These are phyloP conservation scores for Sanghuangporus baumii DNA, from an alignment of 1,284 basidiomycete genomes.

Conservation along the genomic window DNA sequence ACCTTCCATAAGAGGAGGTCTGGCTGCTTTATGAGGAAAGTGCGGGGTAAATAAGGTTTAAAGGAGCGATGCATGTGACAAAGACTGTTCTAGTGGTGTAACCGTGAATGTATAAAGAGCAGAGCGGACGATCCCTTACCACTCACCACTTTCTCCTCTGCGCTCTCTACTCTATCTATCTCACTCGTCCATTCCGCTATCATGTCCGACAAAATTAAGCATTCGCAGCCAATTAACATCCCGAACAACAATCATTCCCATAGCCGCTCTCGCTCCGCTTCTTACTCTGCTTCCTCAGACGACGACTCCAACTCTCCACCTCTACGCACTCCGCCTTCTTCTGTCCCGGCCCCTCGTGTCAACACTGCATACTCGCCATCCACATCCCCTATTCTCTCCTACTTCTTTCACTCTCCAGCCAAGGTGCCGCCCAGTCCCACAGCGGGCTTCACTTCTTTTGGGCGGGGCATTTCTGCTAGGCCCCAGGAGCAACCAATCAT, in stretches of 20 bases:
- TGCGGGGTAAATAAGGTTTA: conserved; percentile 13
- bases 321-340: conserved; percentile 38
- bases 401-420: conserved; percentile 60
- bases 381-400: conserved; percentile 63
- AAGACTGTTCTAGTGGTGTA: not conserved
- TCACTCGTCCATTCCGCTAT: conserved; percentile 10
- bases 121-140: not conserved
- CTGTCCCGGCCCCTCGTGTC: conserved; percentile 37
- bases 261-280: conserved; percentile 40
- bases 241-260: conserved; percentile 27
- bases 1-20: not conserved
- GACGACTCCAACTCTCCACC: conserved; percentile 46
- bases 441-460: conserved; percentile 9
- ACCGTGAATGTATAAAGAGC: not conserved
- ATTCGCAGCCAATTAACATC: conserved; percentile 64
- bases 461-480: conserved; percentile 6
- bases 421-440: conserved; percentile 48
- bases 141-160: not conserved
- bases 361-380: conserved; percentile 43
- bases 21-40: not conserved
- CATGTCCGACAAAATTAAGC: conserved; percentile 37
- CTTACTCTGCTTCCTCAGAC: conserved; percentile 44
- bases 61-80: conserved; percentile 6
- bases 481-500: conserved; percentile 19
- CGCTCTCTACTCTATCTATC: conserved; percentile 8